Conservation (phyloP, 495 filamentous ascomycete genomes). For the Hyaloscypha hepaticicola region DNA sequence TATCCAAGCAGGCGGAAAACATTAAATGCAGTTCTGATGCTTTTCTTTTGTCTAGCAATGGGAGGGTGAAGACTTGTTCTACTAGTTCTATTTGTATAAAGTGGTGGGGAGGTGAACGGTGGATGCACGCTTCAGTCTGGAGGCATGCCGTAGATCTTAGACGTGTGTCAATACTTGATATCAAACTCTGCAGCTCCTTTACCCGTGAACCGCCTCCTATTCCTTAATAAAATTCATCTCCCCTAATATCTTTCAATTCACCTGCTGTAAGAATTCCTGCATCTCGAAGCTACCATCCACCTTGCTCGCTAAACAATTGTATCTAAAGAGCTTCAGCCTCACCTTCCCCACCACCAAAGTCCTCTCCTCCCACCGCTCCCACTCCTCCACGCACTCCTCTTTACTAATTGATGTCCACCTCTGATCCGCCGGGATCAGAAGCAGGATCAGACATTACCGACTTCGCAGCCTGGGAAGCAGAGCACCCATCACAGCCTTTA, state of each 20-base stretch:
- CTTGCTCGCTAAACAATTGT: constrained; percentile 4
- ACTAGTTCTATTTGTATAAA: constrained; percentile 33
- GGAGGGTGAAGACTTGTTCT: constrained; percentile 25
- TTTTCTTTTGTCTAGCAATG: constrained; percentile 28
- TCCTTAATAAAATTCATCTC: background rate
- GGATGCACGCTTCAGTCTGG: constrained; percentile 20
- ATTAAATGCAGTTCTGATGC: constrained; percentile 11
- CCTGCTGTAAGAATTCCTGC: background rate
- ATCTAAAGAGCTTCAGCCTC: background rate
- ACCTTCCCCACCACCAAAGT: background rate
- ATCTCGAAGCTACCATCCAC: background rate
- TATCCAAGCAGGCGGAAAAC: constrained; percentile 7
- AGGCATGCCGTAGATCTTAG: constrained; percentile 23
- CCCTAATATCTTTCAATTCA: too few species aligned
- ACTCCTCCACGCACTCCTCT: too few species aligned
- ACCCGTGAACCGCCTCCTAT: background rate
- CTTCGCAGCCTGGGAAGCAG: constrained; percentile 25
- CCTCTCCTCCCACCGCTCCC: background rate
- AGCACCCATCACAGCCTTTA: background rate
- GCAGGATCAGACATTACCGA: constrained; percentile 16
- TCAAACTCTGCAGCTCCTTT: constrained; percentile 5
- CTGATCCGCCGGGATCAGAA: background rate
- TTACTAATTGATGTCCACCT: background rate
- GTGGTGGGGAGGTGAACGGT: constrained; percentile 5
- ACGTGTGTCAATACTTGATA: constrained; percentile 27